Evolutionary conservation across 495 filamentous ascomycete genomes (phyloP), one percentile per base, ranked within the genome.

Genomic region (Podospora tetraspora): DNA sequence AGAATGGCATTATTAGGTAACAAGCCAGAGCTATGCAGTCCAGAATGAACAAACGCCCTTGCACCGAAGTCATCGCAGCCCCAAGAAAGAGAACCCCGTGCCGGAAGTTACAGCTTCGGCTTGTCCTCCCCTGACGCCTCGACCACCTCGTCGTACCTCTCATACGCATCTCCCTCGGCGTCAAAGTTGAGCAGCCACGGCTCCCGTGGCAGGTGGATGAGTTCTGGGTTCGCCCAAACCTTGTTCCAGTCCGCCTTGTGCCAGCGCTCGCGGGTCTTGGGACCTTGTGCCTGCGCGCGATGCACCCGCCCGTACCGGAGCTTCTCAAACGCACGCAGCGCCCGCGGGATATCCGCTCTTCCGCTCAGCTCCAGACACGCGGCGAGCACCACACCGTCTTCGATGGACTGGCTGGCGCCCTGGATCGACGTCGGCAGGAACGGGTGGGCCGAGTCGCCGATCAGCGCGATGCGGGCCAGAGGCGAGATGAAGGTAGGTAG

Each of bases 341-440:
- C 83, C 57, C 78, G 79, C 16, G 78, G 81, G 8, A 85, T 78
- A 37, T 79, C 74, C 2, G 59, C 66, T 24, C 78, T 78, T 7
- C 76, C 78, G 12, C 74, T 71, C 29, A 81, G 75, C 69, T 82
- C 79, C 64, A 93, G 78, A 63, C 86, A 89, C 8, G 87, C 83
- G 7, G 90, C 89, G 7, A 92, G 74, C 1, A 86, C 87, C 1
- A 86, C 85, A 2, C 86, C 91, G 74, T 92, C 91, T 71, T 93
- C 91, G 69, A 92, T 87, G 0, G 89, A 88, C 71, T 91, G 74
- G 30, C 85, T 89, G 0, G 88, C 90, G 0, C 91, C 91, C 68
- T 91, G 87, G n/a, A 86, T 86, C 4, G 85, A 88, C 0, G 89
- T 91, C 0, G 90, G 90, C 4, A 92, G 79, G 75, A 92, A 91